These are phyloP conservation scores for Articulospora tetracladia DNA, from an alignment of 495 filamentous ascomycete genomes.

Conservation along the genomic window DNA sequence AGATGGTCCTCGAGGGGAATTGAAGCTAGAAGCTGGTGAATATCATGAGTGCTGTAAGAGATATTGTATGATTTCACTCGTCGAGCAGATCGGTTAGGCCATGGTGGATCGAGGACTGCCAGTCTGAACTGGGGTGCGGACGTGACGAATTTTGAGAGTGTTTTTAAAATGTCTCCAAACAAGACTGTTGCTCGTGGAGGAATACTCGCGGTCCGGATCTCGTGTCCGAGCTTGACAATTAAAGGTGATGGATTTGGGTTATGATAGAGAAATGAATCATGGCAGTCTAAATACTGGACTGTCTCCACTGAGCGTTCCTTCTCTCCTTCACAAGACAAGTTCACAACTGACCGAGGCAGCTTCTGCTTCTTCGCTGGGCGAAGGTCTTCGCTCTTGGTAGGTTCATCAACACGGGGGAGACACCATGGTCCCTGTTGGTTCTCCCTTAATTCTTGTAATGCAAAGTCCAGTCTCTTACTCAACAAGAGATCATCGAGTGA, in stretches of 20 bases:
- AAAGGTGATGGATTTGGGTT: neutral
- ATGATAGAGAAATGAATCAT: neutral
- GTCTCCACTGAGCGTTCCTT: no score
- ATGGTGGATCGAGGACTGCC: conserved; percentile 87
- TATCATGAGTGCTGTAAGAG: conserved; percentile 36
- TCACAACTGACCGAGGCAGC: neutral
- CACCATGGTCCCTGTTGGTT: conserved; percentile 41
- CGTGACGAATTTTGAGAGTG: conserved; percentile 28
- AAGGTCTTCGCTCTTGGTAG: no score
- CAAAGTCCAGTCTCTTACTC: conserved; percentile 23
- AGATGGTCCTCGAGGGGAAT: conserved; percentile 56
- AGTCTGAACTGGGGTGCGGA: conserved; percentile 61
- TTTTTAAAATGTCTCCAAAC: conserved; percentile 36
- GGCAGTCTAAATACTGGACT: neutral
- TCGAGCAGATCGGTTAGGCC: conserved; percentile 84
- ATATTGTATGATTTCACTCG: conserved; percentile 64
- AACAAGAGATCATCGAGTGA: conserved; percentile 18
- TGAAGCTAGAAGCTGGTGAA: conserved; percentile 38
- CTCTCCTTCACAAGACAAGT: no score
- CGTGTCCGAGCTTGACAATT: neutral
- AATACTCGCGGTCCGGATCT: neutral
- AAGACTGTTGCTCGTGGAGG: conserved; percentile 30
- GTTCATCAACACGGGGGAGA: conserved; percentile 30
- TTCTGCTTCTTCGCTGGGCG: no score
- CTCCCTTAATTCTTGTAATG: conserved; percentile 32